Percentiles rank a stretch among this genome's conserved stretches.
Evolutionary conservation across 768 basidiomycete genomes (phyloP).

Genomic region (Termitomyces sp.): DNA sequence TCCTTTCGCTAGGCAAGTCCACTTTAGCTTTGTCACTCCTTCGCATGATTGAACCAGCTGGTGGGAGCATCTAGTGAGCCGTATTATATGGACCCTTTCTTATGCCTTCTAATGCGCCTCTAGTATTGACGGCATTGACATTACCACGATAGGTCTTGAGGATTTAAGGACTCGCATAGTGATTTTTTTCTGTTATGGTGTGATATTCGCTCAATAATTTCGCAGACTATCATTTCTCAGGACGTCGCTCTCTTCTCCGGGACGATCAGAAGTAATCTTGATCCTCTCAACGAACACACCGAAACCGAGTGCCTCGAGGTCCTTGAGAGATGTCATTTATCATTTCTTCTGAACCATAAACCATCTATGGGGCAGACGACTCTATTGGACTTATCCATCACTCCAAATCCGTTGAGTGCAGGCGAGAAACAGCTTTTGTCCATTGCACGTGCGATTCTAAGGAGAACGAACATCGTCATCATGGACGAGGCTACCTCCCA

Average conservation of each 20-base stretch:
- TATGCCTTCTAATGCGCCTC: not conserved
- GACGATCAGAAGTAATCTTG: conserved; percentile 66
- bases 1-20: conserved; percentile 39
- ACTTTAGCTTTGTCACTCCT: conserved; percentile 54
- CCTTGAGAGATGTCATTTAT: conserved; percentile 59
- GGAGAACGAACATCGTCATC: conserved; percentile 61
- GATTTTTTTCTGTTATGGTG: not conserved
- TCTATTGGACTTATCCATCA: conserved; percentile 57
- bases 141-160: conserved; percentile 60
- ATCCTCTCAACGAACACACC: conserved; percentile 56
- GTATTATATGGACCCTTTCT: not conserved
- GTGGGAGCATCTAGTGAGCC: conserved; percentile 53
- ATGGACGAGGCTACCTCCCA: conserved; percentile 80
- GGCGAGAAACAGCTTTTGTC: conserved; percentile 77
- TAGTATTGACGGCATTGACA: conserved; percentile 69
- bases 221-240: conserved; percentile 67
- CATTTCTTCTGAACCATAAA: conserved; percentile 34
- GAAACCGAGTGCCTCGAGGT: conserved; percentile 61
- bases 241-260: conserved; percentile 74
- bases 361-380: conserved; percentile 26
- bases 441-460: conserved; percentile 61
- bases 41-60: conserved; percentile 54
- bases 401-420: conserved; percentile 62
- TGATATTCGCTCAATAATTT: not conserved
- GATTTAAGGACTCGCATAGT: conserved; percentile 62